Base-by-base conservation (phyloP, 805 yeast genomes). In the Candida alai region DNA sequence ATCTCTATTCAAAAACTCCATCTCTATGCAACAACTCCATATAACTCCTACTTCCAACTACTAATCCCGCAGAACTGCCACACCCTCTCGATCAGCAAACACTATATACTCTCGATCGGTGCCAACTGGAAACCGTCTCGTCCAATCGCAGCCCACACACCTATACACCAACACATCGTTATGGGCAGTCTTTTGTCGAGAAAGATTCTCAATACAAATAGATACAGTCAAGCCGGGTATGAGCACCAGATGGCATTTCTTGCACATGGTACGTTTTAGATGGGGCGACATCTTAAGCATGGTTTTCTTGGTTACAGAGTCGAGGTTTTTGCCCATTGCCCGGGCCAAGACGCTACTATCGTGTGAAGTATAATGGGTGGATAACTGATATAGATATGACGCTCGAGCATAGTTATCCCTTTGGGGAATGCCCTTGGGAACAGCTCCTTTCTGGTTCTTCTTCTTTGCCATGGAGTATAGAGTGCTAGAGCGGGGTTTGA, bases 181-280 rank as follows among this genome's bases (percentile, higher is more conserved):
- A 15, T 57, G 51, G 0, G 52, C 44, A 1, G 44, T 21, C 19
- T 54, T 30, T 0, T 34, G 24, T 29, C 60, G 65, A 13, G 76
- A 70, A 11, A 32, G 33, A 47, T 79, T 76, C 21, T 56, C 64
- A 1, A 80, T 36, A 14, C 60, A 52, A 2, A 65, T 44, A 1
- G 51, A 30, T 32, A 70, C 48, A 13, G 70, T 66, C 12, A 62
- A 32, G 0, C 79, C 81, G 1, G 81, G 76, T 1, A 75, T 47
- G 40, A 73, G 58, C 7, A 72, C 40, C 6, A 76, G 53, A 28
- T 71, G 58, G 54, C 96, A 87, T 23, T 58, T 60, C 46, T 84
- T 85, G 56, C 96, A 87, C 11, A 80, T 50, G 0, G 72, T 65
- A 44, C 95, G 65, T 54, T 87, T 87, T 8, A 86, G 43, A 22